Conservation (phyloP, 768 basidiomycete genomes). For the Thelephora ganbajun region DNA sequence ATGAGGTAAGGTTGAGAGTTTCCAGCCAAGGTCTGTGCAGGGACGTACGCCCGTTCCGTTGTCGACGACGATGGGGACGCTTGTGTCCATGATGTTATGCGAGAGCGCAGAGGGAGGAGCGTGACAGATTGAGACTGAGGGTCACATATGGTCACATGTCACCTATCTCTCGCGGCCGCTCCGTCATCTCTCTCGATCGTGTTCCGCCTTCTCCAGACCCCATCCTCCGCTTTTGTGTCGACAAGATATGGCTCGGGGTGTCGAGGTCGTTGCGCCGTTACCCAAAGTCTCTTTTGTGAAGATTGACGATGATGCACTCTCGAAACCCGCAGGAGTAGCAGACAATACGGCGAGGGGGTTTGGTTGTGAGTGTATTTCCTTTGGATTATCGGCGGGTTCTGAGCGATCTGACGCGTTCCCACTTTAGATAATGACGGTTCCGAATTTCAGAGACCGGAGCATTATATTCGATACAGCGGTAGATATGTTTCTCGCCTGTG, state of each 20-base stretch:
- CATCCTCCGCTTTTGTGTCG: background rate
- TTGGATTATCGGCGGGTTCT: background rate
- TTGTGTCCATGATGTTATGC: conserved; percentile 21
- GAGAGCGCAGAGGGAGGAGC: conserved; percentile 2
- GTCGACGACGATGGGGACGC: conserved; percentile 39
- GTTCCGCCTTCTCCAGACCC: background rate
- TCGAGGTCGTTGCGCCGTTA: conserved; percentile 27
- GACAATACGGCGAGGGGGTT: conserved; percentile 51
- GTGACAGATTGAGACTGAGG: background rate
- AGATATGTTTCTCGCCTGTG: conserved; percentile 10
- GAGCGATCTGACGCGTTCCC: background rate
- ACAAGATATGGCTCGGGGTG: conserved; percentile 23
- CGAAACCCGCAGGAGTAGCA: conserved; percentile 46
- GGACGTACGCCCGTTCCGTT: conserved; percentile 48
- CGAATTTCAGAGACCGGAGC: conserved; percentile 62
- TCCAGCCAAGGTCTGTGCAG: background rate
- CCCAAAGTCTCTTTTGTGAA: conserved; percentile 59
- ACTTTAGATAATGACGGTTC: conserved; percentile 48
- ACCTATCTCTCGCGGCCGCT: background rate
- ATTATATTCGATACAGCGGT: conserved; percentile 91
- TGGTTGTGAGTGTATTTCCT: conserved; percentile 45
- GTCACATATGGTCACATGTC: background rate
- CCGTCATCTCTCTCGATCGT: background rate
- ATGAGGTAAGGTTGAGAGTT: background rate
- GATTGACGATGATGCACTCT: conserved; percentile 48